Conservation (phyloP, 495 filamentous ascomycete genomes). For the Evansstolkia leycettana region DNA sequence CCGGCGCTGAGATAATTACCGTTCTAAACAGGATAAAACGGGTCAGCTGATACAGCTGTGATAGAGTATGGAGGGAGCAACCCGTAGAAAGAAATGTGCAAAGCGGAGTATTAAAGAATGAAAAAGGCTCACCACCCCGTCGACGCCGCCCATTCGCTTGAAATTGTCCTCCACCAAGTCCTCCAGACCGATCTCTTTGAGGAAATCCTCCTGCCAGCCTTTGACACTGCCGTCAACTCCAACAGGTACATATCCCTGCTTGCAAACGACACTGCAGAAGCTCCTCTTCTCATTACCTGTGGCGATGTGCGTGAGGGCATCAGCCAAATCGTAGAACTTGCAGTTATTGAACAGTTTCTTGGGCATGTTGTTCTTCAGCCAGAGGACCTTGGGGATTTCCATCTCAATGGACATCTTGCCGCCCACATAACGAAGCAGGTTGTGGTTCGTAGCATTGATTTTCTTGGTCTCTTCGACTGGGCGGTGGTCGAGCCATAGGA, state of each 20-base stretch:
- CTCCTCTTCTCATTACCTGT: conserved; percentile 88
- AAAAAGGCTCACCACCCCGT: conserved; percentile 73
- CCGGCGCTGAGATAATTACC: conserved; percentile 82
- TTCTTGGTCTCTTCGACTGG: conserved; percentile 77
- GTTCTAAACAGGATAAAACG: conserved; percentile 49
- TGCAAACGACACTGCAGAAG: conserved; percentile 89
- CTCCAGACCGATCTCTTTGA: conserved; percentile 65
- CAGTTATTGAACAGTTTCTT: conserved; percentile 75
- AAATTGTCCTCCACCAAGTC: conserved; percentile 80
- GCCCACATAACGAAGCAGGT: conserved; percentile 88
- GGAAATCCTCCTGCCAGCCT: conserved; percentile 95
- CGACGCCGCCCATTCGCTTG: conserved; percentile 81
- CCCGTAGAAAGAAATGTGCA: conserved; percentile 2
- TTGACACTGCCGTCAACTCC: conserved; percentile 96
- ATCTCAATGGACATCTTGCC: conserved; percentile 98
- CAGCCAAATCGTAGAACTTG: conserved; percentile 91
- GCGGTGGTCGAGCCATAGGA: conserved; percentile 88
- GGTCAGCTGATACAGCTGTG: conserved; percentile 1
- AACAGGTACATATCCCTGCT: conserved; percentile 89
- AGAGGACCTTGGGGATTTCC: conserved; percentile 95
- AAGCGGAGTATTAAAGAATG: conserved; percentile 8
- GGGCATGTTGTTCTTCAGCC: conserved; percentile 98
- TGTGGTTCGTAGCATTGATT: conserved; percentile 87
- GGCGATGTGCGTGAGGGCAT: conserved; percentile 89
- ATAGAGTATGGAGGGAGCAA: no score